Evolutionary conservation across 495 filamentous ascomycete genomes (phyloP).

Genomic region (Penicillium mononematosum): DNA sequence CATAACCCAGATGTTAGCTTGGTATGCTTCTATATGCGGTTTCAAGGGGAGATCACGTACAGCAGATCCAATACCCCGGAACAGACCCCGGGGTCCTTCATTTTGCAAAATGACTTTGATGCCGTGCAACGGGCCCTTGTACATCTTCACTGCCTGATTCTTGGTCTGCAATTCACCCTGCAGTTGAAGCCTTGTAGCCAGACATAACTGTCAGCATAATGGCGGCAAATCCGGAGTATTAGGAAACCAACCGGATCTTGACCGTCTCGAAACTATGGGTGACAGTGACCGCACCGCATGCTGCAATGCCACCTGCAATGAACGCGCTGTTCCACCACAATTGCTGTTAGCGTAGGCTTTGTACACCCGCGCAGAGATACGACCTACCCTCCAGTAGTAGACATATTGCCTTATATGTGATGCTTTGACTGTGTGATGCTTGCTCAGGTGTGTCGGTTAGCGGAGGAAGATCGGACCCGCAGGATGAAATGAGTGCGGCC

Average conservation of each 20-base stretch:
- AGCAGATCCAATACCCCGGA: conserved; percentile 86
- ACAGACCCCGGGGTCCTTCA: conserved; percentile 81
- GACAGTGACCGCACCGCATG: conserved; percentile 94
- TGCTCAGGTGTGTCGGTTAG: conserved; percentile 14
- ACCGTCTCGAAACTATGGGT: conserved; percentile 99
- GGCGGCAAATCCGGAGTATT: neutral
- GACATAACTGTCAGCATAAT: neutral
- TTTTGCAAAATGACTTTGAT: conserved; percentile 87
- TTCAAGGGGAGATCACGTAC: conserved; percentile 40
- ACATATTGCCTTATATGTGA: conserved; percentile 34
- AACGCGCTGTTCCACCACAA: conserved; percentile 56
- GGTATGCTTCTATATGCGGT: neutral
- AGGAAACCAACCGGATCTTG: conserved; percentile 77
- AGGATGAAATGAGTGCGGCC: neutral
- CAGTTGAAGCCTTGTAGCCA: conserved; percentile 70
- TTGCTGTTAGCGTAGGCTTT: conserved; percentile 15
- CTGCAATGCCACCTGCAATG: conserved; percentile 92
- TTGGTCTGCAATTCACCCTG: conserved; percentile 94
- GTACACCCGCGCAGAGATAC: neutral
- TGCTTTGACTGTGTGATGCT: conserved; percentile 5
- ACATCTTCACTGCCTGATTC: conserved; percentile 76
- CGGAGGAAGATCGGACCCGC: conserved; percentile 24
- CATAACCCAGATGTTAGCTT: neutral
- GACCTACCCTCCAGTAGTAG: conserved; percentile 54
- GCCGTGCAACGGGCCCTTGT: conserved; percentile 90